phyloP scores from a whole-genome alignment of 768 basidiomycete genomes.

The Rhodotorula toruloides region DNA sequence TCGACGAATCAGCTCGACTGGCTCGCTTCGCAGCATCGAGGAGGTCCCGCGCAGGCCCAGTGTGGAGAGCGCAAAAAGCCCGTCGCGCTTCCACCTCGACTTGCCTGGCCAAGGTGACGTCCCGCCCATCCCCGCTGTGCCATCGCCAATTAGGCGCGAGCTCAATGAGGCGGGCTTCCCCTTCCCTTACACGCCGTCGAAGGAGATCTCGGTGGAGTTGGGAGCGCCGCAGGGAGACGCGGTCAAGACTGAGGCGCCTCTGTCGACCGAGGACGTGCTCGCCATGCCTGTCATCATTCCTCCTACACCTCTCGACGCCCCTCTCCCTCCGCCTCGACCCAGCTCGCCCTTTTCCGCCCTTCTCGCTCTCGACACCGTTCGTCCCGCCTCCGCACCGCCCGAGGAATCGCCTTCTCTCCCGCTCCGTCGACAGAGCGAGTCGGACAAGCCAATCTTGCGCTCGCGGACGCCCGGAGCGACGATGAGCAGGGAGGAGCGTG shows the following conservation, averaged over 20 bases:
- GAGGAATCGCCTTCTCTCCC: slow-evolving; percentile 2
- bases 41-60: not conserved
- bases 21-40: not conserved
- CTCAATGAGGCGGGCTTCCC: slow-evolving; percentile 7
- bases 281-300: not conserved
- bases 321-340: not conserved
- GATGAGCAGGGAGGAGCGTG: slow-evolving; percentile 20
- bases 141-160: slow-evolving; percentile 1
- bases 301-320: not conserved
- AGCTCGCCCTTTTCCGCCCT: not conserved
- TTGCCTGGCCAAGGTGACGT: not conserved
- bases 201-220: no score
- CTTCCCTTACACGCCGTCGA: not conserved
- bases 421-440: slow-evolving; percentile 3
- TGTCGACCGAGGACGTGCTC: not conserved
- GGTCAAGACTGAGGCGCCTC: not conserved
- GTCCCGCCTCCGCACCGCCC: slow-evolving; percentile 5
- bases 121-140: not conserved
- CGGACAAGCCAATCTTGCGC: not conserved
- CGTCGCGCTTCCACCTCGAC: slow-evolving; percentile 5
- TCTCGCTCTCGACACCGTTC: not conserved
- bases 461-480: slow-evolving; percentile 27
- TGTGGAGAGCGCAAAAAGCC: no score
- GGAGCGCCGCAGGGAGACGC: not conserved
- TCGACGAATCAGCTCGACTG: not conserved